Evolutionary conservation across 2,329 filamentous ascomycete species (phyloP), one percentile per base, ranked within the genome.

Genomic region (Shiraia sp.): DNA sequence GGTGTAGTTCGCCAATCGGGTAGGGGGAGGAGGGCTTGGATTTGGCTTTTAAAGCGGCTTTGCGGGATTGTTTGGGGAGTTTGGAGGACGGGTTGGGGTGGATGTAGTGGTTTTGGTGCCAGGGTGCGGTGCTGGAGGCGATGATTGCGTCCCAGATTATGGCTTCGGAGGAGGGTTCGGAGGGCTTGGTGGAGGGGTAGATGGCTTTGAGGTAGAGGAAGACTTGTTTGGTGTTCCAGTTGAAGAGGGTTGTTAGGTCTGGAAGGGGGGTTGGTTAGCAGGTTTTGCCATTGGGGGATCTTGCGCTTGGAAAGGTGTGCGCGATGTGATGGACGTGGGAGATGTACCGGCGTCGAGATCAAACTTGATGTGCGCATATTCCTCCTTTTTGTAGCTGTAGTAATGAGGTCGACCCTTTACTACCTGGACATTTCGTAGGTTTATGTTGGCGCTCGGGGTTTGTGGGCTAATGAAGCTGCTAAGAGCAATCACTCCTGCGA

Each of bases 161-260:
- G 57, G 88, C 88, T 72, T 90, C 74, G 25, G 74, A 76, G 35
- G 67, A 50, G 9, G 75, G 72, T 50, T 72, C 61, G 27, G 49
- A 51, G 45, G 69, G 42, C 33, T 70, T 69, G 33, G 72, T 71
- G 26, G 76, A 74, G 26, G 77, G 76, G 66, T 86, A 87, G 41
- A 78, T 85, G 40, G 92, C 92, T 40, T 90, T 92, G 45, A 99
- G 85, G 75, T 96, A 99, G 69, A 96, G 85, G 74, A 97, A 99
- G 62, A 99, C 76, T 74, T 97, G 89, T 72, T 99, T 99, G 14
- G 95, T 99, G 79, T 99, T 99, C 93, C 92, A 99, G 65, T 88
- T 95, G 80, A 97, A 97, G 59, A 99, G 88, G 30, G 86, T 86
- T 47, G 84, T 87, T 47, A 99, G 81, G 74, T 99, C 92, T 78